Conservation (phyloP, 2,329 filamentous ascomycete species). For the Ascochyta koolunga region DNA sequence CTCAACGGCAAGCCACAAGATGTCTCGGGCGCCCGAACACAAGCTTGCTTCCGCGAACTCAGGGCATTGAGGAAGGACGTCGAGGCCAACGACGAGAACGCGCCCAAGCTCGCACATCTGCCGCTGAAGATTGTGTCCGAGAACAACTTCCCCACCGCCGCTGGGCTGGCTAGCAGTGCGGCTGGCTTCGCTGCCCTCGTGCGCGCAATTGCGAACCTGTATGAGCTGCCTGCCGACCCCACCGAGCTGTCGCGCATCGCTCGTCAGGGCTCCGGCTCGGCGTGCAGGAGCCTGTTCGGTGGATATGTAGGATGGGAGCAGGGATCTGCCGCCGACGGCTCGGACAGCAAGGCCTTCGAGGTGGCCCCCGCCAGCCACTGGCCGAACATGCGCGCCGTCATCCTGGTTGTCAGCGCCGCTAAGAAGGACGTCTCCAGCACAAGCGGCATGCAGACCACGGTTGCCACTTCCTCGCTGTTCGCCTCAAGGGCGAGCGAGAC, state of each 20-base stretch:
- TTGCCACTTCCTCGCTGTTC: constrained; percentile 89
- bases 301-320: constrained; percentile 96
- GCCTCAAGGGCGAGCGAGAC: constrained; percentile 73
- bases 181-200: constrained; percentile 73
- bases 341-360: constrained; percentile 85
- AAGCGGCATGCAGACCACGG: constrained; percentile 95
- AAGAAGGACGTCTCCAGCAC: constrained; percentile 97
- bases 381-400: constrained; percentile 91
- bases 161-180: constrained; percentile 75
- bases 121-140: constrained; percentile 87
- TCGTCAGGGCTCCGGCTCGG: constrained; percentile 91
- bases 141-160: constrained; percentile 99
- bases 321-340: constrained; percentile 76
- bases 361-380: constrained; percentile 89
- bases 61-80: constrained; percentile 76
- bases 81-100: constrained; percentile 71
- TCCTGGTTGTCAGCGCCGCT: constrained; percentile 88
- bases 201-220: constrained; percentile 88
- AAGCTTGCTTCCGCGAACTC: constrained; percentile 90
- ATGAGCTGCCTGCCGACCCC: constrained; percentile 79
- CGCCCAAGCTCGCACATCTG: constrained; percentile 80
- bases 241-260: constrained; percentile 88
- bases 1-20: constrained; percentile 86
- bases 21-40: constrained; percentile 85
- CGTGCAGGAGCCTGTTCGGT: constrained; percentile 90